Evolutionary conservation across 805 yeast genomes (phyloP).

Genomic region (Zygotorulaspora florentina): DNA sequence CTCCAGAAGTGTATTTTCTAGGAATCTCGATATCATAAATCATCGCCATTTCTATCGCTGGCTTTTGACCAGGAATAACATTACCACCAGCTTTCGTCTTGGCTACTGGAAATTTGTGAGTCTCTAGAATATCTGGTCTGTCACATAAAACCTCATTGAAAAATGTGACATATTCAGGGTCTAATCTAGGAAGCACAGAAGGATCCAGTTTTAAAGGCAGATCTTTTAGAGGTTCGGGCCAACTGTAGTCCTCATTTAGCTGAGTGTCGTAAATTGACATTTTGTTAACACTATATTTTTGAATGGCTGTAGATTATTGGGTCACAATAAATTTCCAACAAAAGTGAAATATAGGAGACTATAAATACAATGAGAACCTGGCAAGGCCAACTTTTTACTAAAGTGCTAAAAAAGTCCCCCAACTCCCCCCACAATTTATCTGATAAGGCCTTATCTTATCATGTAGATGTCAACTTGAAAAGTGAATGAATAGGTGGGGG

Average conservation of each 20-base stretch:
- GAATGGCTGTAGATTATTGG: no score
- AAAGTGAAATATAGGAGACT: no score
- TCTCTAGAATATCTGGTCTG: constrained; percentile 33
- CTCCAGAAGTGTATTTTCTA: constrained; percentile 30
- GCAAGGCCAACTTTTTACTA: no score
- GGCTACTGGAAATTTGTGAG: constrained; percentile 37
- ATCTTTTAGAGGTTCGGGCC: constrained; percentile 28
- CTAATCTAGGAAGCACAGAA: constrained; percentile 31
- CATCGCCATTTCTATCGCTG: constrained; percentile 28
- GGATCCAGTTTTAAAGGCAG: constrained; percentile 36
- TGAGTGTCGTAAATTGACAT: constrained; percentile 12
- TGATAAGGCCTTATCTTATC: no score
- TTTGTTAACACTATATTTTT: not conserved
- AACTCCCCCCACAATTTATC: no score
- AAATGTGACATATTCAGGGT: constrained; percentile 39
- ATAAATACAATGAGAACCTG: no score
- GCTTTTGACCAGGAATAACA: constrained; percentile 42
- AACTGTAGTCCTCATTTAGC: constrained; percentile 27
- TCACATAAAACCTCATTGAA: constrained; percentile 32
- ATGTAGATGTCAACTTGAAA: no score
- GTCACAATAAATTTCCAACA: no score
- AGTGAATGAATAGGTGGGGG: no score
- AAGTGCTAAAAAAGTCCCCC: no score
- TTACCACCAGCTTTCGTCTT: constrained; percentile 35
- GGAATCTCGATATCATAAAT: constrained; percentile 35